Conservation (phyloP, 2,329 filamentous ascomycete species). For the Fusarium nurragi region DNA sequence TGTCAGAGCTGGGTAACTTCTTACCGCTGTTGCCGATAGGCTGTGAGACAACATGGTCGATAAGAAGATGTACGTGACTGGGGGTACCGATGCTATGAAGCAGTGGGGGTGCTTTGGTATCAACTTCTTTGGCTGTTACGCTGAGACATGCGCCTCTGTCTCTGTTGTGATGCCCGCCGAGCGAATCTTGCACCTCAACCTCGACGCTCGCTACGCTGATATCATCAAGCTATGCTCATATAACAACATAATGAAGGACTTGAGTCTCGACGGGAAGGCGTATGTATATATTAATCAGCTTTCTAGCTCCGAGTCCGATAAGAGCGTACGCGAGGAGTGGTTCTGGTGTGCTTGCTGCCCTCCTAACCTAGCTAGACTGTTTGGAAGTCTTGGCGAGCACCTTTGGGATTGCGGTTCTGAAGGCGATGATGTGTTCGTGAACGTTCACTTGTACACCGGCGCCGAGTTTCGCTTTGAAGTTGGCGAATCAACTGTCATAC, state of each 20-base stretch:
- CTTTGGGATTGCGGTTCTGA: conserved; percentile 59
- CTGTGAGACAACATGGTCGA: conserved; percentile 69
- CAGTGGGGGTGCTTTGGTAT: no score
- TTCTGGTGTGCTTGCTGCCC: conserved; percentile 69
- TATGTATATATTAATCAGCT: conserved; percentile 73
- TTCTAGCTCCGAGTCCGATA: conserved; percentile 50
- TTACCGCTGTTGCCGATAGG: conserved; percentile 65
- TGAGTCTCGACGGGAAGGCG: conserved; percentile 62
- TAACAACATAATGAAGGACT: conserved; percentile 68
- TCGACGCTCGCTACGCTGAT: conserved; percentile 64
- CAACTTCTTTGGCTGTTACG: conserved; percentile 28
- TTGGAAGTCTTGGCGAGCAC: conserved; percentile 66
- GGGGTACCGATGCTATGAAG: no score
- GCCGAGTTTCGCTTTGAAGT: conserved; percentile 52
- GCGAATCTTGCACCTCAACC: conserved; percentile 62
- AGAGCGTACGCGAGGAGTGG: neutral
- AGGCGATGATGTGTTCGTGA: no score
- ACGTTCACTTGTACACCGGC: no score
- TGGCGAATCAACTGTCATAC: conserved; percentile 45
- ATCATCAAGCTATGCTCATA: conserved; percentile 70
- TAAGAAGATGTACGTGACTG: conserved; percentile 67
- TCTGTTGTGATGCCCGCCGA: conserved; percentile 70
- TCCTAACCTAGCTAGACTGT: conserved; percentile 63
- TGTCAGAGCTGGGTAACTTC: conserved; percentile 68
- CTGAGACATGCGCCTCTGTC: conserved; percentile 28